Conservation (phyloP, 495 filamentous ascomycete genomes). For the Ascodesmis nigricans region DNA sequence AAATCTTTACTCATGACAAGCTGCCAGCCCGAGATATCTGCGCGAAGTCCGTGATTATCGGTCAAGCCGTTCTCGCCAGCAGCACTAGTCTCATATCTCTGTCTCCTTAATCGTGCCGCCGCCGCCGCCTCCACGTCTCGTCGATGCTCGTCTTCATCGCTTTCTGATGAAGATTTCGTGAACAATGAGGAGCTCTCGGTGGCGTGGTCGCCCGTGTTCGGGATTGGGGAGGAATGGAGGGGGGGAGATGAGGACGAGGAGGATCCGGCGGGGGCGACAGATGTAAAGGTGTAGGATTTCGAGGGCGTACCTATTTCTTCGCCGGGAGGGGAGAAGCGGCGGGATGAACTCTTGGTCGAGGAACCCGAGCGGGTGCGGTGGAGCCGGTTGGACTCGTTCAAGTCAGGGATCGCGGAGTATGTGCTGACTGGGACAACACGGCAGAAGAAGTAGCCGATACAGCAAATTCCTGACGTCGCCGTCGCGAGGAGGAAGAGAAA, state of each 20-base stretch:
- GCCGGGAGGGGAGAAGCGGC: too few species aligned
- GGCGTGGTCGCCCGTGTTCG: conserved; percentile 7
- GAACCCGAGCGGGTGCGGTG: conserved; percentile 39
- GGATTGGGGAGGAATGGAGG: conserved; percentile 13
- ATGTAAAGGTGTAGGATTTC: too few species aligned
- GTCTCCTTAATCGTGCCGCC: too few species aligned
- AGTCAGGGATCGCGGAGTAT: conserved; percentile 43
- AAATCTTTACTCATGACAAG: conserved; percentile 62
- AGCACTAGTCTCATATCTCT: too few species aligned
- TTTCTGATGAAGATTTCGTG: conserved; percentile 32
- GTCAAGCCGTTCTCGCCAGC: conserved; percentile 12
- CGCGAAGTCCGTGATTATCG: conserved; percentile 26
- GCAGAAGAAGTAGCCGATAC: conserved; percentile 60
- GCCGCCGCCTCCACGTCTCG: conserved; percentile 21
- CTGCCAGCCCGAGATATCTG: conserved; percentile 75
- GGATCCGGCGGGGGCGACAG: too few species aligned
- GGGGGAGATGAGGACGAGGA: too few species aligned
- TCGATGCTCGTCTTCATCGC: conserved; percentile 27
- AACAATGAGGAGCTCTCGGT: conserved; percentile 77
- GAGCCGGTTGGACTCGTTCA: conserved; percentile 35
- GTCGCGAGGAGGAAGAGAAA: conserved; percentile 61
- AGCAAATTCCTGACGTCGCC: conserved; percentile 55
- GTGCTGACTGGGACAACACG: conserved; percentile 42
- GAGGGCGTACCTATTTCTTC: too few species aligned
- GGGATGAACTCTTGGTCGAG: too few species aligned